A percentile compares a stretch with the other conserved stretches of the same genome.
Evolutionary conservation across 192 early-diverging fungal species (phyloP).

Genomic region (Thoreauomyces humboldtii): DNA sequence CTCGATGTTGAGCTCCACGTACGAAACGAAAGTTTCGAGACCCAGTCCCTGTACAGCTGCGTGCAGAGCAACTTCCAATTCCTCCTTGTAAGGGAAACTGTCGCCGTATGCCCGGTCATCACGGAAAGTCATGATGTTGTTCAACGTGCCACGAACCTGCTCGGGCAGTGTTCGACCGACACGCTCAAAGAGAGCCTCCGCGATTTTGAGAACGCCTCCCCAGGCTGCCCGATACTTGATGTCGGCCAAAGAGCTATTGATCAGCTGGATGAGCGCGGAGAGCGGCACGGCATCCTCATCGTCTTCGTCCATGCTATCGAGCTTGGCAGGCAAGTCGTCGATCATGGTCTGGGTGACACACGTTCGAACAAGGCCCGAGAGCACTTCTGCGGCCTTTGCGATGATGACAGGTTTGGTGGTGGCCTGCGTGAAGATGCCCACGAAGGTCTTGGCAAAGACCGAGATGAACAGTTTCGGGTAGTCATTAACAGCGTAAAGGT

Average conservation of each 20-base stretch:
- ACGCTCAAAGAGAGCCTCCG: constrained; percentile 71
- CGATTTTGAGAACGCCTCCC: constrained; percentile 74
- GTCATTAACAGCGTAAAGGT: constrained; percentile 30
- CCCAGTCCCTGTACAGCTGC: constrained; percentile 79
- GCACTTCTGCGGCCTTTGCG: constrained; percentile 64
- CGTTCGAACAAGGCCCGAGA: constrained; percentile 64
- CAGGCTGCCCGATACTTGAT: constrained; percentile 81
- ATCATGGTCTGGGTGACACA: constrained; percentile 77
- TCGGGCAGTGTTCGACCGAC: constrained; percentile 61
- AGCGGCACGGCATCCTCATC: constrained; percentile 31
- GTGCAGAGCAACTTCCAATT: constrained; percentile 78
- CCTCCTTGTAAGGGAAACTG: constrained; percentile 79
- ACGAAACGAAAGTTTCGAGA: constrained; percentile 68
- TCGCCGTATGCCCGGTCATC: constrained; percentile 61
- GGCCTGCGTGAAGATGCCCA: constrained; percentile 22
- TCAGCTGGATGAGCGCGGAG: constrained; percentile 14
- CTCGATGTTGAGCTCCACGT: constrained; percentile 85
- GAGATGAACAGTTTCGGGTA: constrained; percentile 36
- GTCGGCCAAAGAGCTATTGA: constrained; percentile 41
- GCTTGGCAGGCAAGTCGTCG: too few species aligned
- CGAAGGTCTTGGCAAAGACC: constrained; percentile 39
- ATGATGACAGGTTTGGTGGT: constrained; percentile 37
- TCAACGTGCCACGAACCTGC: constrained; percentile 57
- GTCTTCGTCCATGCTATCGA: too few species aligned
- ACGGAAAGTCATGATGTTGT: constrained; percentile 70